phyloP scores from a whole-genome alignment of 257 asterid genomes.

The Eucommia ulmoides region DNA sequence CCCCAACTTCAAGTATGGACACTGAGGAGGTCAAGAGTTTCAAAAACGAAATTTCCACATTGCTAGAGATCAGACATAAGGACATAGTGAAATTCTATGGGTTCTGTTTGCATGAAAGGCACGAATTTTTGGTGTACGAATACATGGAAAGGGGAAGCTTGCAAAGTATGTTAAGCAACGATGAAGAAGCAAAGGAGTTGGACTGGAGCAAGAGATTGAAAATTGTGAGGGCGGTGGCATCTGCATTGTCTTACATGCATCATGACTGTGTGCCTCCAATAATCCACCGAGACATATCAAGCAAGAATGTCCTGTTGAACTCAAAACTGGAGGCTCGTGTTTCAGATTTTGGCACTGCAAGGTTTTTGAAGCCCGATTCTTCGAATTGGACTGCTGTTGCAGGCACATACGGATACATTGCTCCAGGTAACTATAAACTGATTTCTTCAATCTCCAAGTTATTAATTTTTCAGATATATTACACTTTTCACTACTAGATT shows the following conservation, averaged over 20 bases:
- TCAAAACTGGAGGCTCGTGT: neutral
- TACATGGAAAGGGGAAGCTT: slow-evolving; percentile 25
- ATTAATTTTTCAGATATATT: too few species aligned
- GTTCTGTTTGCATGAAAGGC: slow-evolving; percentile 3
- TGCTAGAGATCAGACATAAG: slow-evolving; percentile 22
- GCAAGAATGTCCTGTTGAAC: slow-evolving; percentile 23
- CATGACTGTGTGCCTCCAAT: slow-evolving; percentile 29
- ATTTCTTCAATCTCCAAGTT: too few species aligned
- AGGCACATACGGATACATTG: slow-evolving; percentile 3
- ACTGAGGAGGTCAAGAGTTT: slow-evolving; percentile 4
- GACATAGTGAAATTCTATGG: slow-evolving; percentile 28
- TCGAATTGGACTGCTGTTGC: neutral
- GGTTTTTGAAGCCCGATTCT: neutral
- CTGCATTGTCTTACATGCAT: slow-evolving; percentile 28
- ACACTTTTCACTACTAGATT: too few species aligned
- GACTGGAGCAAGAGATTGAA: slow-evolving; percentile 17
- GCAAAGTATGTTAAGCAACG: slow-evolving; percentile 5
- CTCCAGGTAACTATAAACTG: neutral
- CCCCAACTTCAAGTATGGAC: slow-evolving; percentile 6
- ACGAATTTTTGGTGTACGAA: slow-evolving; percentile 20
- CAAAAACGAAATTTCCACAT: slow-evolving; percentile 16
- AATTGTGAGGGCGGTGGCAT: slow-evolving; percentile 16
- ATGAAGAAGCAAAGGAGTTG: slow-evolving; percentile 12
- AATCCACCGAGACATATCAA: slow-evolving; percentile 29
- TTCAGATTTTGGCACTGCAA: slow-evolving; percentile 2